Evolutionary conservation across 1,284 basidiomycete species (phyloP).

Genomic region (Tylopilus sp.): DNA sequence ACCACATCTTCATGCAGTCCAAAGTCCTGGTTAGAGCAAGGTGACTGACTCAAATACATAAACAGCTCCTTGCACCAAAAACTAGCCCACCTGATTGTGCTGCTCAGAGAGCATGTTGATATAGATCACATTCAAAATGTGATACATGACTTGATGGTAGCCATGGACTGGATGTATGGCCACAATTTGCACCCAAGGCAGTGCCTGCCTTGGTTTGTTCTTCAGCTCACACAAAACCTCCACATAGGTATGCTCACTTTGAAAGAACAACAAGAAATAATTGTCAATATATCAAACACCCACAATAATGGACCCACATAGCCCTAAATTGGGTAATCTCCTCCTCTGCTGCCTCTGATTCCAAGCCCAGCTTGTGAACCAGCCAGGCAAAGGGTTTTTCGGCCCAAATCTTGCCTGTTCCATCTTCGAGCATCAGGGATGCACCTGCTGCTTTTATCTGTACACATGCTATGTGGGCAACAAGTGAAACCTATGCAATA

Average conservation of each 20-base stretch:
- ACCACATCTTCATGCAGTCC: background rate
- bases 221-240: constrained; percentile 10
- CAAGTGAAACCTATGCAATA: constrained; percentile 20
- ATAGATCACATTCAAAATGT: constrained; percentile 24
- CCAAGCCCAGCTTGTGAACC: background rate
- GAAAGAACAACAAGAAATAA: background rate
- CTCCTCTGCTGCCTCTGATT: constrained; percentile 9
- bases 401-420: constrained; percentile 29
- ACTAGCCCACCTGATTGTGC: constrained; percentile 11
- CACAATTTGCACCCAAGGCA: constrained; percentile 9
- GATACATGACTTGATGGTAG: constrained; percentile 30
- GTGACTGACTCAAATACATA: constrained; percentile 5
- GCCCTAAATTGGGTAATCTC: constrained; percentile 7
- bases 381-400: constrained; percentile 2
- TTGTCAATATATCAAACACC: background rate
- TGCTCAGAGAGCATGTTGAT: constrained; percentile 7
- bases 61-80: background rate
- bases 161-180: constrained; percentile 14
- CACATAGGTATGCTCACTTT: constrained; percentile 22
- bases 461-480: constrained; percentile 23
- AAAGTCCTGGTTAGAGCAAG: background rate
- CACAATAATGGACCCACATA: constrained; percentile 16
- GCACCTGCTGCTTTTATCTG: background rate
- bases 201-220: background rate
- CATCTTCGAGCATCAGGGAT: constrained; percentile 27